Percentiles rank a stretch among this genome's conserved stretches.
Evolutionary conservation across 202 grass and related monocot genomes (phyloP).

Genomic region (Zoysia matrella): DNA sequence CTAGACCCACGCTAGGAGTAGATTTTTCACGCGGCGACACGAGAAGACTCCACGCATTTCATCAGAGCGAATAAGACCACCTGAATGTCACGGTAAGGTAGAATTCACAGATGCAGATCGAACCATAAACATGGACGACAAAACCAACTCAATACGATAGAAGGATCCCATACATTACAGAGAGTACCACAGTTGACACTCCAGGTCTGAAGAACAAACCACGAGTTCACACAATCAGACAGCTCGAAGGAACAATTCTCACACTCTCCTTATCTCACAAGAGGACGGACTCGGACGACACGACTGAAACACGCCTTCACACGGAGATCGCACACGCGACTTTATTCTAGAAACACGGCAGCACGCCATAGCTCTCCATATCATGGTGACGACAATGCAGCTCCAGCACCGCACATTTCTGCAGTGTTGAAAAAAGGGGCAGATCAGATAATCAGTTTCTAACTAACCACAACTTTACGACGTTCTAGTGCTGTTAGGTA

Average conservation of each 20-base stretch:
- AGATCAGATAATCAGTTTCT: conserved; percentile 16
- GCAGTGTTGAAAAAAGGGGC: conserved; percentile 17
- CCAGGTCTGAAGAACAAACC: conserved; percentile 1
- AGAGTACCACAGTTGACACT: neutral
- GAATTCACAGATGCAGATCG: neutral
- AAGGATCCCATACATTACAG: conserved; percentile 2
- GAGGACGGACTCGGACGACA: conserved; percentile 19
- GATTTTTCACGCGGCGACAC: too few relatives aligned
- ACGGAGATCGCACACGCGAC: conserved; percentile 11
- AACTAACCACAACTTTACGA: conserved; percentile 20
- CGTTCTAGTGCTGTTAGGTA: neutral
- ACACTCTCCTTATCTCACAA: neutral
- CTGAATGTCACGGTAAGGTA: neutral
- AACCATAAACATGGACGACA: neutral
- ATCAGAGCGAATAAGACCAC: too few relatives aligned
- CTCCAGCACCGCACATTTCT: conserved; percentile 36
- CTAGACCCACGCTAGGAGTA: too few relatives aligned
- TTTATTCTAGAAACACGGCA: conserved; percentile 54
- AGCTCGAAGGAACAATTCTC: neutral
- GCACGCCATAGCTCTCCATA: conserved; percentile 25
- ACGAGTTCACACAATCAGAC: neutral
- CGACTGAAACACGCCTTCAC: conserved; percentile 29
- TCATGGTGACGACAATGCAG: conserved; percentile 41
- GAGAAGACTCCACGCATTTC: too few relatives aligned
- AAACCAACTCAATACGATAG: neutral